Conservation (phyloP, 2,329 filamentous ascomycete species). For the Aspergillus sp. region DNA sequence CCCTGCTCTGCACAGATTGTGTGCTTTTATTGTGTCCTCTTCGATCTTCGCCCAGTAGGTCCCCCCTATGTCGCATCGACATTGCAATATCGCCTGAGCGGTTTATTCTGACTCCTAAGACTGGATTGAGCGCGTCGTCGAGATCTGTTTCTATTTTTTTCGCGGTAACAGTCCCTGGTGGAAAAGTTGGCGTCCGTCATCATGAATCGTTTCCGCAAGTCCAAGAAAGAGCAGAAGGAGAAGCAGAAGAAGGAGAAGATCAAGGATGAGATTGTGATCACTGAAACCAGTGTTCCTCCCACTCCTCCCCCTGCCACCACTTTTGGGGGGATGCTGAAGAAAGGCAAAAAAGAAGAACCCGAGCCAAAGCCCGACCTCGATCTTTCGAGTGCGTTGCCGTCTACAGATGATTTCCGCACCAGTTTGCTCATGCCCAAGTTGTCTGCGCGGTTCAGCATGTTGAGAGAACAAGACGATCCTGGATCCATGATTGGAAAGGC, state of each 20-base stretch:
- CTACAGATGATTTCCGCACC: conserved; percentile 87
- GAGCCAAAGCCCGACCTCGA: conserved; percentile 64
- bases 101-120: conserved; percentile 13
- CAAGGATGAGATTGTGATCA: conserved; percentile 19
- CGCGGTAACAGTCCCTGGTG: conserved; percentile 1
- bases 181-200: conserved; percentile 1
- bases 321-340: conserved; percentile 45
- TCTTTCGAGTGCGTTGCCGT: conserved; percentile 70
- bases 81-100: neutral
- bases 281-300: conserved; percentile 39
- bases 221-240: conserved; percentile 33
- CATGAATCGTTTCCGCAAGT: conserved; percentile 45
- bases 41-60: conserved; percentile 6
- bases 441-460: conserved; percentile 94
- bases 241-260: conserved; percentile 21
- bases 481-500: conserved; percentile 87
- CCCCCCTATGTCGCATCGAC: conserved; percentile 1
- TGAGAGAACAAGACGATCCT: conserved; percentile 91
- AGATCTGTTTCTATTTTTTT: neutral
- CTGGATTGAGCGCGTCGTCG: conserved; percentile 6
- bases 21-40: conserved; percentile 2
- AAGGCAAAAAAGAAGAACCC: conserved; percentile 50
- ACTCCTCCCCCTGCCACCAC: conserved; percentile 20
- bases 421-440: conserved; percentile 94
- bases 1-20: neutral